A percentile compares a stretch with the other conserved stretches of the same genome.
Conservation (phyloP, 1,284 basidiomycete species). For the Ceratobasidium sp. region DNA sequence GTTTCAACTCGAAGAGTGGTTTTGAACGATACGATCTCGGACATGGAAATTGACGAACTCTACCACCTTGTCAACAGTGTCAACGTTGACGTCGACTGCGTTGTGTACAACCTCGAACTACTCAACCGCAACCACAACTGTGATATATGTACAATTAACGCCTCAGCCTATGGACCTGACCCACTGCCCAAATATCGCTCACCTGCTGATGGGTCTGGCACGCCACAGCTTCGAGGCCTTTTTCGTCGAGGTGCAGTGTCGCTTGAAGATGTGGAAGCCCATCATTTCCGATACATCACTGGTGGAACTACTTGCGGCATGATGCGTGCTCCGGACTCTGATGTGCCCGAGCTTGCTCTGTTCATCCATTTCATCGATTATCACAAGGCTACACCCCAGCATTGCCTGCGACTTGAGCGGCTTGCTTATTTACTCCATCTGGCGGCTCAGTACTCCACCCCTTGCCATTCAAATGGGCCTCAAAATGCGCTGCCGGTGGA, state of each 20-base stretch:
- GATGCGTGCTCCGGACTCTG: neutral
- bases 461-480: neutral
- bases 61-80: too few species aligned
- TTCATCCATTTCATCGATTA: neutral
- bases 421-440: neutral
- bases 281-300: neutral
- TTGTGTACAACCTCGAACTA: neutral
- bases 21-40: neutral
- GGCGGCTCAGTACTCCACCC: neutral
- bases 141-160: neutral
- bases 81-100: too few species aligned
- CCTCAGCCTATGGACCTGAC: neutral
- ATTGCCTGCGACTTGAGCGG: neutral
- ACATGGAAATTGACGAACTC: too few species aligned
- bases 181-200: neutral
- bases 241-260: neutral
- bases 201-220: neutral
- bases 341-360: neutral
- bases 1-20: neutral
- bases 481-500: neutral
- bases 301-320: neutral
- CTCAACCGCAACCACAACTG: neutral
- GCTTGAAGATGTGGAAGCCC: neutral
- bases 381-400: neutral
- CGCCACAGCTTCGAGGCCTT: neutral